These are phyloP conservation scores for Pyrrhoderma lamaoense DNA, from an alignment of 1,284 basidiomycete genomes.

Conservation along the genomic window DNA sequence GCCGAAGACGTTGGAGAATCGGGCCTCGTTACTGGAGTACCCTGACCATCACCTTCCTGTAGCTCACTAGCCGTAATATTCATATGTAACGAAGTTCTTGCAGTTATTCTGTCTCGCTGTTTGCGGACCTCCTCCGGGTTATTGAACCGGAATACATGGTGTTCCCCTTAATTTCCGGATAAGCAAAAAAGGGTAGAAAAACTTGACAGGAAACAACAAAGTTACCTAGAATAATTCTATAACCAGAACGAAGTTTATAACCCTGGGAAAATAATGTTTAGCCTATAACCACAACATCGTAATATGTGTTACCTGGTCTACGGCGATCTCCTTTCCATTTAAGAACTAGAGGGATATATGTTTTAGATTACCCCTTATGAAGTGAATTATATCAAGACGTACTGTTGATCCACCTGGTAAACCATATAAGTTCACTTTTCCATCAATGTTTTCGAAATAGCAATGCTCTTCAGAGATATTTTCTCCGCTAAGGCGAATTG, in stretches of 20 bases:
- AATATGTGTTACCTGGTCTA: conserved; percentile 52
- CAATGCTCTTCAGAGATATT: conserved; percentile 93
- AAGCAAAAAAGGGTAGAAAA: conserved; percentile 14
- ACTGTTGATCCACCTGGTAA: conserved; percentile 81
- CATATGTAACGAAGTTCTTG: conserved; percentile 59
- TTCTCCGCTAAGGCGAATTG: conserved; percentile 88
- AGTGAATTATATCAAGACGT: conserved; percentile 26
- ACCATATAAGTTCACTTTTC: conserved; percentile 77
- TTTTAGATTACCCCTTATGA: conserved; percentile 9
- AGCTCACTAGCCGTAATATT: conserved; percentile 59
- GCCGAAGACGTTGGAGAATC: conserved; percentile 67
- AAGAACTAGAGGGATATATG: conserved; percentile 51
- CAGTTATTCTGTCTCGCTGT: conserved; percentile 70
- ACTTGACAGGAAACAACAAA: conserved; percentile 21
- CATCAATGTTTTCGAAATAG: conserved; percentile 81
- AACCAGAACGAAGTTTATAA: conserved; percentile 84
- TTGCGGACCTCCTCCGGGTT: conserved; percentile 93
- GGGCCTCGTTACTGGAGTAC: conserved; percentile 55
- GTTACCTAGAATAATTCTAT: conserved; percentile 86
- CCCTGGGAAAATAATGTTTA: conserved; percentile 38
- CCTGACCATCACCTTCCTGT: conserved; percentile 36
- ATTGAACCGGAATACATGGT: conserved; percentile 97
- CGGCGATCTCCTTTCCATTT: conserved; percentile 82
- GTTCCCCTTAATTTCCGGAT: conserved; percentile 58
- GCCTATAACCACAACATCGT: conserved; percentile 23